Evolutionary conservation across 129 eudicot species (phyloP).

Genomic region (Tanacetum coccineum): DNA sequence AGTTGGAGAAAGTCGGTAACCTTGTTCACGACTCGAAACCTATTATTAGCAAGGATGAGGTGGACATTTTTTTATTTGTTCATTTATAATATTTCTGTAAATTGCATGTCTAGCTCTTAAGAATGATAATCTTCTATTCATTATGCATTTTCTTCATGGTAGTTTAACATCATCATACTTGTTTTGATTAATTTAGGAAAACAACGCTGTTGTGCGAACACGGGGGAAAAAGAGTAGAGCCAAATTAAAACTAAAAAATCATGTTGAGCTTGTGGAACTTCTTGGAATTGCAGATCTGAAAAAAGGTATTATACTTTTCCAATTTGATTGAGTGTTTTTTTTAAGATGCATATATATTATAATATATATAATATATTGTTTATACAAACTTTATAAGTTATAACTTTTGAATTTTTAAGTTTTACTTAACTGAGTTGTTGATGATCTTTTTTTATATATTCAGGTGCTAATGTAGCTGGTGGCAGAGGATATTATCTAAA

Average conservation of each 20-base stretch:
- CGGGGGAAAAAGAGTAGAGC: conserved; percentile 77
- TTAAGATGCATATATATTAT: not conserved
- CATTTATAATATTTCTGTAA: not conserved
- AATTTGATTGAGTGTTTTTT: not conserved
- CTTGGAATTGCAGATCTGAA: conserved; percentile 87
- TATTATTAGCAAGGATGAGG: conserved; percentile 84
- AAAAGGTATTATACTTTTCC: conserved; percentile 47
- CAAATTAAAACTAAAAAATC: conserved; percentile 65
- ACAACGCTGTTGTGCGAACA: conserved; percentile 60
- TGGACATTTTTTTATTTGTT: conserved; percentile 10
- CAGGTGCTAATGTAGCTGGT: conserved; percentile 95
- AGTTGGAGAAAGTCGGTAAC: conserved; percentile 60
- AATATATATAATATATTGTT: not conserved
- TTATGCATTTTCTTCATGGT: too few relatives aligned
- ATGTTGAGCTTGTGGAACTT: conserved; percentile 86
- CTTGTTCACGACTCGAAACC: conserved; percentile 93
- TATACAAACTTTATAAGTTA: not conserved
- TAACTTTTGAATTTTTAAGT: not conserved
- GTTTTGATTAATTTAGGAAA: conserved; percentile 40
- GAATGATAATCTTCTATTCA: not conserved
- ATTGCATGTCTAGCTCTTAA: not conserved
- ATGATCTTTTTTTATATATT: conserved; percentile 9
- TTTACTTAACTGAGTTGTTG: not conserved
- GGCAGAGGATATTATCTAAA: conserved; percentile 94
- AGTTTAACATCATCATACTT: not conserved